Base-by-base conservation (phyloP, 805 yeast species). In the Schwanniomyces occidentalis region DNA sequence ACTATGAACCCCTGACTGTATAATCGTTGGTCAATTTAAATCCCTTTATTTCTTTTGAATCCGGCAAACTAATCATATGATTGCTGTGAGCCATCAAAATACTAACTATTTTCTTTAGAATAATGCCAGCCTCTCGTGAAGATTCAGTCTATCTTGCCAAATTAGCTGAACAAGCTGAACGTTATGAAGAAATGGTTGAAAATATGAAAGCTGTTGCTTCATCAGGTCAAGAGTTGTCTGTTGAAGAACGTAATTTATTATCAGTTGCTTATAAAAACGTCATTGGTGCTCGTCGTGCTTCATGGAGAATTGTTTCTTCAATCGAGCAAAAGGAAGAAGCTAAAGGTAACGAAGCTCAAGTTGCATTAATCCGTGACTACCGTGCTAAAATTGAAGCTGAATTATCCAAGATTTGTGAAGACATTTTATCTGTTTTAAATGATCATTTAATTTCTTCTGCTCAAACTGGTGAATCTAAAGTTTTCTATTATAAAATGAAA, bases 171-270 rank as follows among this genome's bases (percentile, higher is more conserved):
- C 97, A 91, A 76, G 97, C 98, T 60, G 99, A 93, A 75, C 95
- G 98, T 73, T 93, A 90, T 67, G 98, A 93, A 75, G 98, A 91
- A 75, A 89, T 87, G 97, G 98, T 91, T 55, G 96, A 88, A 68
- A 88, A 87, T 75, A 91, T 91, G 97, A 90, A 91, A 69, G 84
- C 87, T 35, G 98, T 93, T 58, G 98, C 97, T 53, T 84, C 95
- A 27, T 80, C 95, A 27, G 96, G 96, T 45, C 90, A 86, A 69
- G 98, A 91, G 67, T 75, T 93, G 52, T 84, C 95, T 33, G 96
- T 93, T 50, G 99, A 93, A 73, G 99, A 93, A 75, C 90, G 99
- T 70, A 93, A 93, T 72, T 76, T 91, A 52, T 78, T 91, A 56
- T 88, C 96, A 21, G 98, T 93, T 54, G 99, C 99, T 44, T 91